phyloP scores from a whole-genome alignment of 1,284 basidiomycete species.

The Rhodotorula sp. region DNA sequence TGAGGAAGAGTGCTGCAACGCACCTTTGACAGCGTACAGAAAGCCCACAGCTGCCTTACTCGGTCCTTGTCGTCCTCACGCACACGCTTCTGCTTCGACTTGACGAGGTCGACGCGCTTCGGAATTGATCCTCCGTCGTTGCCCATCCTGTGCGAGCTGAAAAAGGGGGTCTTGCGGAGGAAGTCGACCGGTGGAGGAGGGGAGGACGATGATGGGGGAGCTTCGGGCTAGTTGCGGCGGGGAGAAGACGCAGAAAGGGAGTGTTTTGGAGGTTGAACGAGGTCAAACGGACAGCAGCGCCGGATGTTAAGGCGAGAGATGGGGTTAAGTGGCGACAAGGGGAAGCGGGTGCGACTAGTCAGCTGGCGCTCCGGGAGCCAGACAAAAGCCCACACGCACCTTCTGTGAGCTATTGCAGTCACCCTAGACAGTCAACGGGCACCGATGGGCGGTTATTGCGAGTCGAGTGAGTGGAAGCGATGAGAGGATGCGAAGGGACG shows the following conservation, averaged over 20 bases:
- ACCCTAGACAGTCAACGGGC: no score
- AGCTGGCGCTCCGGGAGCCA: no score
- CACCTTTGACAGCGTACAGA: slow-evolving; percentile 89
- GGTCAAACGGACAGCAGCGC: no score
- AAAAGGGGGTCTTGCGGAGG: not conserved
- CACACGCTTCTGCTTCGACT: slow-evolving; percentile 72
- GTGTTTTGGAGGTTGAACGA: not conserved
- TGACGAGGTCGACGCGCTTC: slow-evolving; percentile 73
- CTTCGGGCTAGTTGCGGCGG: not conserved
- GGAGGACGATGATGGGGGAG: not conserved
- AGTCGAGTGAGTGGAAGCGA: not conserved
- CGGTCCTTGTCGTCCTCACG: slow-evolving; percentile 69
- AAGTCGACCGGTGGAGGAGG: no score
- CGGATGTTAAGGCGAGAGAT: no score
- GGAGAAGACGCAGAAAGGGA: no score
- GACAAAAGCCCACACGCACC: no score
- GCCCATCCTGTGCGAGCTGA: slow-evolving; percentile 13
- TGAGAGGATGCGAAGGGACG: not conserved
- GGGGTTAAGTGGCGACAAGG: no score
- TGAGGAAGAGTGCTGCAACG: slow-evolving; percentile 31
- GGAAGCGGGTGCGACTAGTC: no score
- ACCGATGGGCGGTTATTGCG: no score
- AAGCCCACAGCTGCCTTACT: slow-evolving; percentile 79
- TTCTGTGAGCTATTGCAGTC: no score
- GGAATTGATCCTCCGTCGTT: slow-evolving; percentile 56